phyloP scores from a whole-genome alignment of 805 yeast genomes.

The Lipomyces sp. region DNA sequence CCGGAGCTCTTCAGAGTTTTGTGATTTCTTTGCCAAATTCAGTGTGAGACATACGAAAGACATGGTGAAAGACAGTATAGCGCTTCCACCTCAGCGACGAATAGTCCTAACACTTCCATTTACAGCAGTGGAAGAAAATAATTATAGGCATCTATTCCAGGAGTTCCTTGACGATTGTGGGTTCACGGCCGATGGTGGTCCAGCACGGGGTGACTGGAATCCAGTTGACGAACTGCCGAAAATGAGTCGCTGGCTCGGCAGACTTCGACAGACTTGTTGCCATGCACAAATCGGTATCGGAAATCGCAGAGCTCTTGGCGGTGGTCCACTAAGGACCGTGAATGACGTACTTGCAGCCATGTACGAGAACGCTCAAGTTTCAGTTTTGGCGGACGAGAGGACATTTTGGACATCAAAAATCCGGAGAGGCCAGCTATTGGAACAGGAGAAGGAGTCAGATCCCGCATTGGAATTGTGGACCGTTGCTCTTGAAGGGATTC shows the following conservation, averaged over 20 bases:
- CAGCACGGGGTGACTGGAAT: slow-evolving; percentile 21
- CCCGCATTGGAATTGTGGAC: slow-evolving; percentile 51
- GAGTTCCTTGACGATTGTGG: slow-evolving; percentile 57
- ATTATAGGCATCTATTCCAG: slow-evolving; percentile 62
- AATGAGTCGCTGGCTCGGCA: slow-evolving; percentile 61
- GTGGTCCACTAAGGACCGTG: slow-evolving; percentile 47
- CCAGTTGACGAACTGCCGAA: slow-evolving; percentile 24
- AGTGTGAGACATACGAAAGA: slow-evolving; percentile 80
- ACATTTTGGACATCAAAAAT: slow-evolving; percentile 46
- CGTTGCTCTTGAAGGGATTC: slow-evolving; percentile 40
- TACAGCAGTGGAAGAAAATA: slow-evolving; percentile 78
- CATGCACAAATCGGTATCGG: slow-evolving; percentile 51
- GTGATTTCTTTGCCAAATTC: slow-evolving; percentile 50
- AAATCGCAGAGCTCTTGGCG: slow-evolving; percentile 34
- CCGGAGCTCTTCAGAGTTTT: slow-evolving; percentile 44
- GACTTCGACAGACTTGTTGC: slow-evolving; percentile 75
- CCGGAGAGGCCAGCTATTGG: slow-evolving; percentile 68
- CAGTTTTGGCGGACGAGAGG: slow-evolving; percentile 50
- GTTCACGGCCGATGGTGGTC: slow-evolving; percentile 33
- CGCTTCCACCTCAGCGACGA: slow-evolving; percentile 74
- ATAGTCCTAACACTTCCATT: slow-evolving; percentile 69
- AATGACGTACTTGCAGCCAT: slow-evolving; percentile 67
- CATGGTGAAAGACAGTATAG: slow-evolving; percentile 73
- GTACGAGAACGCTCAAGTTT: slow-evolving; percentile 54
- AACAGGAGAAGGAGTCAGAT: slow-evolving; percentile 51